Evolutionary conservation across 306 rosid species (phyloP).

Genomic region (Delonix regia): DNA sequence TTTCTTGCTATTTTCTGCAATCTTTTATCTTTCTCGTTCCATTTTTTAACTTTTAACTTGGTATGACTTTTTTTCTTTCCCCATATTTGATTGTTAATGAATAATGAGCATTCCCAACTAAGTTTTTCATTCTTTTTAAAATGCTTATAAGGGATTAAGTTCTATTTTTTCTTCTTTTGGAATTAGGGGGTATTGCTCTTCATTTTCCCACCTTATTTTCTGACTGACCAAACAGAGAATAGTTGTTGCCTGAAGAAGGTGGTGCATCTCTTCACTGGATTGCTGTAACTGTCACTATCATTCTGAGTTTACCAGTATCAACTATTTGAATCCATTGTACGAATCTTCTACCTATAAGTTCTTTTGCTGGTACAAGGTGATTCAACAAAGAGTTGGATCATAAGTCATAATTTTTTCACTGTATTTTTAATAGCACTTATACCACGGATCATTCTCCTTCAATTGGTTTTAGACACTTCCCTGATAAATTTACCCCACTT

Average conservation of each 20-base stretch:
- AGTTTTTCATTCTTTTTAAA: too few relatives aligned
- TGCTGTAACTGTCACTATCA: background rate
- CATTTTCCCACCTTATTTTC: slow-evolving; percentile 3
- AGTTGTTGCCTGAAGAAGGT: background rate
- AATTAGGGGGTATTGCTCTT: background rate
- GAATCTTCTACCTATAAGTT: background rate
- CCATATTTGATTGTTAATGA: too few relatives aligned
- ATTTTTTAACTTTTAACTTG: too few relatives aligned
- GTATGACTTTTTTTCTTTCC: too few relatives aligned
- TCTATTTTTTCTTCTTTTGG: background rate
- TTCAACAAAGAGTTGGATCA: slow-evolving; percentile 15
- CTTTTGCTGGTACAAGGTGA: slow-evolving; percentile 15
- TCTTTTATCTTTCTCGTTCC: too few relatives aligned
- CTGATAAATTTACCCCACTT: slow-evolving; percentile 9
- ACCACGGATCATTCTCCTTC: background rate
- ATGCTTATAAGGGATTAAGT: background rate
- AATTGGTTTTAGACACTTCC: background rate
- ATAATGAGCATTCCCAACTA: too few relatives aligned
- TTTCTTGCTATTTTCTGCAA: too few relatives aligned
- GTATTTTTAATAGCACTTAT: background rate
- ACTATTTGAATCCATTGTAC: slow-evolving; percentile 1
- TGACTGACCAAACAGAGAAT: slow-evolving; percentile 7
- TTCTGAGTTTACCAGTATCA: background rate
- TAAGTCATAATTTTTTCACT: background rate
- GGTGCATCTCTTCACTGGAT: background rate